Evolutionary conservation across 176 grass and related monocot genomes (phyloP).

Genomic region (Thinopyrum elongatum): DNA sequence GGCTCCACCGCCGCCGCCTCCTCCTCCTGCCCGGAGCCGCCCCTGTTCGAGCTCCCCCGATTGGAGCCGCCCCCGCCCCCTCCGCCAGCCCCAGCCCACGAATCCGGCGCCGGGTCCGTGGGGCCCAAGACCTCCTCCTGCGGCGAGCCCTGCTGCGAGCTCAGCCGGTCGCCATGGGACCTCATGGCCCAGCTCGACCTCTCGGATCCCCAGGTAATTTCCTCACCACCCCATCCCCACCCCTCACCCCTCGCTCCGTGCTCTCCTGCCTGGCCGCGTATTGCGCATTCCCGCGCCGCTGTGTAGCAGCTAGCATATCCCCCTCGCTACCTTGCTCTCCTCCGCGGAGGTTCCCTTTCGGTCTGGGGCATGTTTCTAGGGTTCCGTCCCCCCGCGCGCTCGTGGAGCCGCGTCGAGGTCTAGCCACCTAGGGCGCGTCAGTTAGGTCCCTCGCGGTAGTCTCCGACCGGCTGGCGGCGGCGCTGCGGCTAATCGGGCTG

Average conservation of each 20-base stretch:
- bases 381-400: not conserved
- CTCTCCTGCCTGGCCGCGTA: not conserved
- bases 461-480: not conserved
- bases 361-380: not conserved
- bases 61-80: not conserved
- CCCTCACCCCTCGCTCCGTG: not conserved
- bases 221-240: not conserved
- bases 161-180: constrained; percentile 48
- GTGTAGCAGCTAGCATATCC: not conserved
- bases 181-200: constrained; percentile 19
- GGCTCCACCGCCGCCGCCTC: not conserved
- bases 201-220: constrained; percentile 31
- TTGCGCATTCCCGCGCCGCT: not conserved
- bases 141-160: constrained; percentile 9
- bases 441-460: not conserved
- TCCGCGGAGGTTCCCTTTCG: not conserved
- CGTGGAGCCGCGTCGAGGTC: not conserved
- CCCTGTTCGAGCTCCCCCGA: not conserved
- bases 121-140: not conserved
- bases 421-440: not conserved
- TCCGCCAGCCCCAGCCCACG: not conserved
- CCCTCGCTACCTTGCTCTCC: not conserved
- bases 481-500: not conserved
- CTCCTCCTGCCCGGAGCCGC: not conserved
- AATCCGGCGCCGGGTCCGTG: not conserved